phyloP scores from a whole-genome alignment of 495 filamentous ascomycete genomes.

The Chaetomium fimeti region DNA sequence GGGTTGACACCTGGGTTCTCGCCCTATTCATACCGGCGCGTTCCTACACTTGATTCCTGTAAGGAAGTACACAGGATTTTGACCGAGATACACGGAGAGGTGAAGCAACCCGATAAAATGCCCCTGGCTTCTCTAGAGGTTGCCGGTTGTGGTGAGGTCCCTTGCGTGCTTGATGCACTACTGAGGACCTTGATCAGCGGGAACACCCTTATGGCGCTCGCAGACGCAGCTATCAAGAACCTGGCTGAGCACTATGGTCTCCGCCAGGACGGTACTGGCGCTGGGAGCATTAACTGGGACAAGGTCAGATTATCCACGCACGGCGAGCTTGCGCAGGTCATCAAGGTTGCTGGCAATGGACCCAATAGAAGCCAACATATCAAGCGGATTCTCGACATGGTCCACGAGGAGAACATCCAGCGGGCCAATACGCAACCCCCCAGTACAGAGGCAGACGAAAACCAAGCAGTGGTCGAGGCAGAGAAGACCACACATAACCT shows the following conservation, averaged over 20 bases:
- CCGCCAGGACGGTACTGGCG: constrained; percentile 39
- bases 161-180: constrained; percentile 84
- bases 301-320: constrained; percentile 64
- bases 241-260: constrained; percentile 68
- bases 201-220: constrained; percentile 65
- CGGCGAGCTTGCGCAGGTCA: constrained; percentile 66
- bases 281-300: constrained; percentile 86
- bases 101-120: constrained; percentile 63
- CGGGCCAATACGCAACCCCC: constrained; percentile 14
- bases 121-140: constrained; percentile 75
- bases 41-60: constrained; percentile 71
- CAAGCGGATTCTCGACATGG: constrained; percentile 77
- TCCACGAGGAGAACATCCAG: constrained; percentile 64
- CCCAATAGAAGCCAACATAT: constrained; percentile 70
- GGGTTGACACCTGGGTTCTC: constrained; percentile 49
- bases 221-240: constrained; percentile 67
- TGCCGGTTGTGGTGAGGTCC: constrained; percentile 91
- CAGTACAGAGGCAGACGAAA: background rate
- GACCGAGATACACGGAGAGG: constrained; percentile 62
- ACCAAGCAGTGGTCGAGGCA: background rate
- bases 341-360: constrained; percentile 69
- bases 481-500: constrained; percentile 23
- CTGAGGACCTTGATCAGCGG: constrained; percentile 79
- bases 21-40: constrained; percentile 68
- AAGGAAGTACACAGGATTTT: constrained; percentile 71